phyloP scores from a whole-genome alignment of 2,329 filamentous ascomycete genomes.

The Botryotinia calthae region DNA sequence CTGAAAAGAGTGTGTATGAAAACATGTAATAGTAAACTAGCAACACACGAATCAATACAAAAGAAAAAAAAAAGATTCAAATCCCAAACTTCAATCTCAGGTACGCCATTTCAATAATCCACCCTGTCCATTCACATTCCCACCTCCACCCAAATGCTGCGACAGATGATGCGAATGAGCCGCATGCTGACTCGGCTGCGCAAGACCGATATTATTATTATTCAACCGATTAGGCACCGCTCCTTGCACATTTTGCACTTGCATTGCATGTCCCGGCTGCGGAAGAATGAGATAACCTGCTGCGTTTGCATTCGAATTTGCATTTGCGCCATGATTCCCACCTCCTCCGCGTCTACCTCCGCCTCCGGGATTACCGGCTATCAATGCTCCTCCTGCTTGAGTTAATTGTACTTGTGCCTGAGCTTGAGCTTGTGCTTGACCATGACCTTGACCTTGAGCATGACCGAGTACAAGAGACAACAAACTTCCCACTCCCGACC shows the following conservation, averaged over 20 bases:
- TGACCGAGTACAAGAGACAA: not conserved
- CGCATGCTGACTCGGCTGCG: not conserved
- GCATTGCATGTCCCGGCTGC: not conserved
- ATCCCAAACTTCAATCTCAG: not conserved
- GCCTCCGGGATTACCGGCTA: not conserved
- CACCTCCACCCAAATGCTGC: not conserved
- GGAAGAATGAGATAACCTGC: not conserved
- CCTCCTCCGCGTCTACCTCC: not conserved
- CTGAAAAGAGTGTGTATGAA: not conserved
- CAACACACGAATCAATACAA: not conserved
- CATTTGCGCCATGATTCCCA: not conserved
- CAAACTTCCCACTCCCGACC: not conserved
- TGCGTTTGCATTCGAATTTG: not conserved
- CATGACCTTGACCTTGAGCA: not conserved
- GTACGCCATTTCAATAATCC: not conserved
- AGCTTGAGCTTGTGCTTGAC: not conserved
- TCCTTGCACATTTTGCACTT: not conserved
- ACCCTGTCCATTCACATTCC: not conserved
- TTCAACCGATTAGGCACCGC: not conserved
- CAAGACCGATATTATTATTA: conserved; percentile 11
- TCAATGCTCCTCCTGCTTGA: not conserved
- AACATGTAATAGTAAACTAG: not conserved
- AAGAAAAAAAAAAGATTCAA: not conserved
- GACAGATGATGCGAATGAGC: not conserved
- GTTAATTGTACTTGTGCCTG: not conserved